phyloP scores from a whole-genome alignment of 768 basidiomycete genomes.

The Phylloporus arenicola region DNA sequence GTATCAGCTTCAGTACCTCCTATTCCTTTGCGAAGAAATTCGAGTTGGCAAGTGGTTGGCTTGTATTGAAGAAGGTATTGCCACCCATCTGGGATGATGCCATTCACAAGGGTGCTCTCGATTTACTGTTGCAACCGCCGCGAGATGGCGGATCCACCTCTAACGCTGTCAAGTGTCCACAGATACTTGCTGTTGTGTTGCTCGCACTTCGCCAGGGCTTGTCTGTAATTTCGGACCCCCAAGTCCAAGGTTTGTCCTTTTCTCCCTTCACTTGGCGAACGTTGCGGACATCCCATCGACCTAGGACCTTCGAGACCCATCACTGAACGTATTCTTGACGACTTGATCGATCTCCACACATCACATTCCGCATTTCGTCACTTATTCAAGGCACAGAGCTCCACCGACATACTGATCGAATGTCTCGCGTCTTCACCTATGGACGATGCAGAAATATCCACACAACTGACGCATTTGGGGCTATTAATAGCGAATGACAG shows the following conservation, averaged over 20 bases:
- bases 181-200: constrained; percentile 69
- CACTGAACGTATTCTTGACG: constrained; percentile 45
- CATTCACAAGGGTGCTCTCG: constrained; percentile 65
- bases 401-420: constrained; percentile 61
- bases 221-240: constrained; percentile 25
- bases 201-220: constrained; percentile 60
- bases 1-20: constrained; percentile 48
- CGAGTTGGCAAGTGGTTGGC: constrained; percentile 83
- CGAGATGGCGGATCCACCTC: neutral
- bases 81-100: constrained; percentile 63
- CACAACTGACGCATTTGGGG: constrained; percentile 69
- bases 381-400: constrained; percentile 66
- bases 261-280: too few relatives aligned
- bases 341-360: constrained; percentile 63
- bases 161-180: constrained; percentile 49
- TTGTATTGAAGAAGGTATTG: constrained; percentile 59
- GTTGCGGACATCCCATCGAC: neutral
- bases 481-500: constrained; percentile 62
- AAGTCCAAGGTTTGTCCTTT: constrained; percentile 13
- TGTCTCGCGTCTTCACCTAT: constrained; percentile 47
- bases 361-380: constrained; percentile 63
- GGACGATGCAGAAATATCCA: constrained; percentile 36
- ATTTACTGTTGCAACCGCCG: constrained; percentile 56
- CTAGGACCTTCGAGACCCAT: constrained; percentile 21
- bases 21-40: constrained; percentile 74